Conservation (phyloP, 1,284 basidiomycete genomes). For the Phenoliferia sp. region DNA sequence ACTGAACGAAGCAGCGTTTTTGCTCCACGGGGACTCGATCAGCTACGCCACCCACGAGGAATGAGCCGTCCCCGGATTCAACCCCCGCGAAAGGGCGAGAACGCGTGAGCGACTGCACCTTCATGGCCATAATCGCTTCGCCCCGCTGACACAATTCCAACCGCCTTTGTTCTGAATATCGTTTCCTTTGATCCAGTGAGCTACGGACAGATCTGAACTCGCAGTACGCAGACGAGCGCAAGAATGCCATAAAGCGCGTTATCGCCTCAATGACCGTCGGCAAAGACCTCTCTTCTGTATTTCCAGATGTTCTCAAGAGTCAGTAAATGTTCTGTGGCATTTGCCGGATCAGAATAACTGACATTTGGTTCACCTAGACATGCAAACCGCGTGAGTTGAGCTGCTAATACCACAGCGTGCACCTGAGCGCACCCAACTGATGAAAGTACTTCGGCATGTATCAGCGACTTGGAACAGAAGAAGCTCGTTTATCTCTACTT, state of each 20-base stretch:
- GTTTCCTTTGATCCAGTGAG: slow-evolving; percentile 1
- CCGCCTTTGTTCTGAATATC: background rate
- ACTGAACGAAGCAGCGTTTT: too few relatives aligned
- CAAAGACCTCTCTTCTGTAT: slow-evolving; percentile 65
- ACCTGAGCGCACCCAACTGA: background rate
- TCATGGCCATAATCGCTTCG: too few relatives aligned
- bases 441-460: slow-evolving; percentile 39
- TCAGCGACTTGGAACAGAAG: slow-evolving; percentile 86
- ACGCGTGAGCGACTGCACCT: background rate
- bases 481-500: slow-evolving; percentile 97
- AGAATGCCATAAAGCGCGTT: slow-evolving; percentile 96
- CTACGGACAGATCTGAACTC: slow-evolving; percentile 71
- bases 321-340: background rate
- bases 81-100: background rate
- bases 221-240: slow-evolving; percentile 88
- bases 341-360: background rate
- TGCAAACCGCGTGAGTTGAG: background rate
- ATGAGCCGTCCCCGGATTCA: background rate
- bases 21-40: too few relatives aligned
- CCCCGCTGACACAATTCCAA: too few relatives aligned
- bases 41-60: too few relatives aligned
- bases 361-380: background rate
- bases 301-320: slow-evolving; percentile 77
- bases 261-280: slow-evolving; percentile 93
- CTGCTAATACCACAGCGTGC: background rate